These are phyloP conservation scores for Neurospora sp. DNA, from an alignment of 495 filamentous ascomycete species.

Conservation along the genomic window DNA sequence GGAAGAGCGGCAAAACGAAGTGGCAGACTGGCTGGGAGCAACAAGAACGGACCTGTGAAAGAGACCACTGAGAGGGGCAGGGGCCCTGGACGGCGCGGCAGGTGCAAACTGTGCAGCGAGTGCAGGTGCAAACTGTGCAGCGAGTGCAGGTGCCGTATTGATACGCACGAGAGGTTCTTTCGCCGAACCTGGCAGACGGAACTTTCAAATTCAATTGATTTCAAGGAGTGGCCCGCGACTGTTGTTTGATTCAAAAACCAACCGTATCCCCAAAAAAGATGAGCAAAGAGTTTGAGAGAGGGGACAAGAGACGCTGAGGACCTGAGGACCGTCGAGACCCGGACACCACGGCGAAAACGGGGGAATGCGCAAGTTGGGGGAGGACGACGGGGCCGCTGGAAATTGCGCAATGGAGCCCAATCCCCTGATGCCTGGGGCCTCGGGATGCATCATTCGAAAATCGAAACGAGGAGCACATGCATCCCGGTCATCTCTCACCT, in stretches of 20 bases:
- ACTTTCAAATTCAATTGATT: background rate
- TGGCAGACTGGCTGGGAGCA: background rate
- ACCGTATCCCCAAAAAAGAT: background rate
- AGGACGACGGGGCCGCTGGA: background rate
- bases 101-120: background rate
- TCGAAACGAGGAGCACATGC: background rate
- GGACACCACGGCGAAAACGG: background rate
- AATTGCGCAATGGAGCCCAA: background rate
- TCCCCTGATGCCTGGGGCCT: background rate
- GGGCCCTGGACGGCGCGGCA: background rate
- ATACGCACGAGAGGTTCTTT: background rate
- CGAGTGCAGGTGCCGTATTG: background rate
- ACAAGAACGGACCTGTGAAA: background rate
- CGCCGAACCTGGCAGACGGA: background rate
- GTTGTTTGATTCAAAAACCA: background rate
- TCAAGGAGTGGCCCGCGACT: background rate
- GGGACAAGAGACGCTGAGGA: background rate
- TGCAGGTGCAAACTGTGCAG: background rate
- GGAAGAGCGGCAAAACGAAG: background rate
- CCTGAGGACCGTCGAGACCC: background rate
- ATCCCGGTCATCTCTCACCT: background rate
- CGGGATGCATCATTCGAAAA: background rate
- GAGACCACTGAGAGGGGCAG: background rate
- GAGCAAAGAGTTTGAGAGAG: background rate
- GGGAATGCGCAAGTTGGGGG: background rate